A percentile compares a stretch with the other conserved stretches of the same genome.
Conservation (phyloP, 768 basidiomycete genomes). For the Termitomyces titanicus region DNA sequence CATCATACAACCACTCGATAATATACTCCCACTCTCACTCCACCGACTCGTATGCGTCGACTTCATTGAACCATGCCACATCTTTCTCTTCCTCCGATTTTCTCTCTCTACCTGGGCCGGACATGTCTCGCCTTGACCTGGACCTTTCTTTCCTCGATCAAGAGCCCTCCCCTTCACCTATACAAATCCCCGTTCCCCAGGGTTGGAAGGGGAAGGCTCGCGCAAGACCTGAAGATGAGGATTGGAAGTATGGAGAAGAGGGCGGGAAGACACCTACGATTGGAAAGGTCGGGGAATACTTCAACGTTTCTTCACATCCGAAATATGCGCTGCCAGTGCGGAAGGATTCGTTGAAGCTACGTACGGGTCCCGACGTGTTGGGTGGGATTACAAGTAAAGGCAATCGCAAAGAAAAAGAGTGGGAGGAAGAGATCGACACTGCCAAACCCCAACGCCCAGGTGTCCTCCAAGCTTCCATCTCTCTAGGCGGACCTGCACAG, state of each 20-base stretch:
- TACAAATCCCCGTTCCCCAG: background rate
- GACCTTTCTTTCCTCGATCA: slow-evolving; percentile 28
- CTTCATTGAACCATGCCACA: background rate
- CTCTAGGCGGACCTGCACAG: background rate
- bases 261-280: slow-evolving; percentile 20
- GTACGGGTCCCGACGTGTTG: background rate
- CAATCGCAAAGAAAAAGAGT: slow-evolving; percentile 6
- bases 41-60: background rate
- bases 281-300: slow-evolving; percentile 4
- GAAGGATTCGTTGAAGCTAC: slow-evolving; percentile 6
- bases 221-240: slow-evolving; percentile 14
- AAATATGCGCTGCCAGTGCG: background rate
- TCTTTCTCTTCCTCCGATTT: background rate
- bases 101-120: slow-evolving; percentile 22
- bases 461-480: slow-evolving; percentile 5
- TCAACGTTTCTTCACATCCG: background rate
- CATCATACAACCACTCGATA: slow-evolving; percentile 17
- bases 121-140: slow-evolving; percentile 23
- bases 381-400: background rate
- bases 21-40: slow-evolving; percentile 13
- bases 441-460: slow-evolving; percentile 1
- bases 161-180: slow-evolving; percentile 1
- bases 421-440: slow-evolving; percentile 5
- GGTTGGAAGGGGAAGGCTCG: slow-evolving; percentile 6
- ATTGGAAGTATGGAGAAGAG: slow-evolving; percentile 17